These are phyloP conservation scores for Tetrastigma voinierianum DNA, from an alignment of 164 flowering plant species.

Conservation along the genomic window DNA sequence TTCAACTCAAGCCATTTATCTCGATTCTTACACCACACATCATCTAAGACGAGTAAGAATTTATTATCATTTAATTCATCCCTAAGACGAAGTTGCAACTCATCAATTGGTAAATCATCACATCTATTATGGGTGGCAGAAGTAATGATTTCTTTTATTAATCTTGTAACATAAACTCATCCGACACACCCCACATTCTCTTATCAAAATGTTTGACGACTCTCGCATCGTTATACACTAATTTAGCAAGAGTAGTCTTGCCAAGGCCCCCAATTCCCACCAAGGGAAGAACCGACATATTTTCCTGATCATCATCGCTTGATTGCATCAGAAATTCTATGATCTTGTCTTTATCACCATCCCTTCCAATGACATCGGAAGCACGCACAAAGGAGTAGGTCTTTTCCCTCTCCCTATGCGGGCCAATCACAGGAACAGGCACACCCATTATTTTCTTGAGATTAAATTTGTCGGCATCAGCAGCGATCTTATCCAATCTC, in stretches of 20 bases:
- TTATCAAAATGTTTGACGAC: neutral
- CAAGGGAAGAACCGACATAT: neutral
- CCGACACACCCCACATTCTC: neutral
- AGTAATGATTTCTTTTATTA: neutral
- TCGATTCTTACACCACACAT: neutral
- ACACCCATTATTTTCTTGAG: too few relatives aligned
- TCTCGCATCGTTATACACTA: neutral
- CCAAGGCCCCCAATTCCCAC: neutral
- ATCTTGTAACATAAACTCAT: neutral
- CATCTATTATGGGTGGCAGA: neutral
- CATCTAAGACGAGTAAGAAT: neutral
- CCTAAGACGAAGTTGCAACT: neutral
- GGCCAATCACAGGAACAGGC: too few relatives aligned
- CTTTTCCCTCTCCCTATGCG: neutral
- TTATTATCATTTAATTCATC: neutral
- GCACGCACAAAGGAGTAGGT: neutral
- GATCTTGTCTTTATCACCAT: neutral
- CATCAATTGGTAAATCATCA: neutral
- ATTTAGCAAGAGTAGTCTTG: neutral
- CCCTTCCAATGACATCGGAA: constrained; percentile 7
- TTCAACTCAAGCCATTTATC: neutral
- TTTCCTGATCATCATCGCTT: neutral
- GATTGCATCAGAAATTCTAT: neutral
- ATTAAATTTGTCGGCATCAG: too few relatives aligned
- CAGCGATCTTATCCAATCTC: too few relatives aligned